These are phyloP conservation scores for Penicillium malachiteum DNA, from an alignment of 495 filamentous ascomycete species.

Conservation along the genomic window DNA sequence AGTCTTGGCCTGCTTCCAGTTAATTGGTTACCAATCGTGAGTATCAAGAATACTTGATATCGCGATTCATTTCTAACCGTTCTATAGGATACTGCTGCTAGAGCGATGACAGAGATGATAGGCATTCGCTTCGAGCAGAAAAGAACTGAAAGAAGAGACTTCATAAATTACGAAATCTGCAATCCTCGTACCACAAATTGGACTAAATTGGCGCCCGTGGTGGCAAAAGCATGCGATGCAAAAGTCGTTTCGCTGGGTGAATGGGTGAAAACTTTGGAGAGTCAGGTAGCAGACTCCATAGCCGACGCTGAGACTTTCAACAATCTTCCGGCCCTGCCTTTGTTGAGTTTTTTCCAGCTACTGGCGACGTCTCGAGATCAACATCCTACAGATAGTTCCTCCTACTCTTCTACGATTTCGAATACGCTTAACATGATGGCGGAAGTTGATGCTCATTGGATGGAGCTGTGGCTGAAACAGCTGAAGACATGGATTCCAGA, in stretches of 20 bases:
- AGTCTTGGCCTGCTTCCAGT: constrained; percentile 1
- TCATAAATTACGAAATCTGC: background rate
- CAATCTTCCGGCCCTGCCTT: background rate
- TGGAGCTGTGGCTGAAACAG: background rate
- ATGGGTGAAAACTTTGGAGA: background rate
- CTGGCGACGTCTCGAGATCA: background rate
- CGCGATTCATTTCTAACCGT: background rate
- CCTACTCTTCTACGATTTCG: background rate
- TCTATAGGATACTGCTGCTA: background rate
- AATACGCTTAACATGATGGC: background rate
- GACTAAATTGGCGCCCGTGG: background rate
- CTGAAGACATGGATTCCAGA: background rate
- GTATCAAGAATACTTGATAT: background rate
- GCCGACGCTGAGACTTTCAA: background rate
- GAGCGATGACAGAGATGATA: background rate
- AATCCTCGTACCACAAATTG: background rate
- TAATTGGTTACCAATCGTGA: constrained; percentile 6
- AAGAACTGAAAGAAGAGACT: background rate
- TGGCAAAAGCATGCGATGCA: background rate
- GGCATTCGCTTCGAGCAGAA: background rate
- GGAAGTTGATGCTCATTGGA: background rate
- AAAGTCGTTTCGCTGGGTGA: background rate
- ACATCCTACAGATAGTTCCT: background rate
- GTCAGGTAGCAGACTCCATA: background rate
- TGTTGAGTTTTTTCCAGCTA: background rate